These are phyloP conservation scores for Sporodiniella umbellata DNA, from an alignment of 371 early-diverging fungal species.

Conservation along the genomic window DNA sequence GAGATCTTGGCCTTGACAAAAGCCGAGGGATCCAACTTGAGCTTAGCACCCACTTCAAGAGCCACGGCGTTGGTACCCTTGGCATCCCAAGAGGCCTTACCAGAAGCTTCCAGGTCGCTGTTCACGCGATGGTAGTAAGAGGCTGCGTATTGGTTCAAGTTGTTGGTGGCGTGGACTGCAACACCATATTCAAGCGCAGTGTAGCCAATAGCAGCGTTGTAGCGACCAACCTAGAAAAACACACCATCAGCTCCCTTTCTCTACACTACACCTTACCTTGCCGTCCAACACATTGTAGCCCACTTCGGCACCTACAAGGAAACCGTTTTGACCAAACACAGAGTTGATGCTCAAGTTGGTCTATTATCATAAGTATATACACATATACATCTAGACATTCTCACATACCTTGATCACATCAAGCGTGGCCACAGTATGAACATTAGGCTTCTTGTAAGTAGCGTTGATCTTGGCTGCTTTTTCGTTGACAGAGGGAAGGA, in stretches of 20 bases:
- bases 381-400: too few species aligned
- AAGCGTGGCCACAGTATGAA: conserved; percentile 44
- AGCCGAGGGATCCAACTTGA: conserved; percentile 82
- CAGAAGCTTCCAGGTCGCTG: conserved; percentile 88
- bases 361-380: conserved; percentile 20
- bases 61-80: conserved; percentile 70
- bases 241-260: not conserved
- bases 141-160: conserved; percentile 75
- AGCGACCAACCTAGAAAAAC: conserved; percentile 64
- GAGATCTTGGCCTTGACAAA: conserved; percentile 96
- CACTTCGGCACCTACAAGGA: conserved; percentile 89
- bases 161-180: conserved; percentile 78
- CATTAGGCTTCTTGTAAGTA: conserved; percentile 47
- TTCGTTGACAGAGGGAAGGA: conserved; percentile 45
- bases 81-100: conserved; percentile 89
- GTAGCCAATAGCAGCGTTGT: conserved; percentile 86
- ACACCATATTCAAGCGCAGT: conserved; percentile 84
- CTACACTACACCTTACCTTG: conserved; percentile 39
- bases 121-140: conserved; percentile 96
- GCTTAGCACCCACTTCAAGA: conserved; percentile 95
- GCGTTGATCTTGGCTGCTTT: conserved; percentile 47
- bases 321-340: conserved; percentile 74
- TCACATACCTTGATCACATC: conserved; percentile 53
- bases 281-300: conserved; percentile 88
- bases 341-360: conserved; percentile 49